Conservation (phyloP, 345 rosid genomes). For the Camelina sativa region DNA sequence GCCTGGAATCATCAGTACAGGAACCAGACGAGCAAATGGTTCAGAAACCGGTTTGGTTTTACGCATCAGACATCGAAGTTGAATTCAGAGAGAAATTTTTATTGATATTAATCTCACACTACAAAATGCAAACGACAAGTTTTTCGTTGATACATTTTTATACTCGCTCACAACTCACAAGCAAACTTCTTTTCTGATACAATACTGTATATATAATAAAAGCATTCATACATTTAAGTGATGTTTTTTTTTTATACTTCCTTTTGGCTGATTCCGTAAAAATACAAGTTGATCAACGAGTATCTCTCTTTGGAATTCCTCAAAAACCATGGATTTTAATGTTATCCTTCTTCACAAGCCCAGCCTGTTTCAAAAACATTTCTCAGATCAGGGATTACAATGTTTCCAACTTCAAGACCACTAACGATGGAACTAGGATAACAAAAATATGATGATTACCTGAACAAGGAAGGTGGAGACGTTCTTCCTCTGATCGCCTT, state of each 20-base stretch:
- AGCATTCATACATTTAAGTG: conserved; percentile 29
- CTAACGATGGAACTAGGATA: background rate
- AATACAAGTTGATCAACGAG: conserved; percentile 20
- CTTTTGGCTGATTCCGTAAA: conserved; percentile 25
- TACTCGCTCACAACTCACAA: conserved; percentile 6
- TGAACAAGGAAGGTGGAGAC: conserved; percentile 49
- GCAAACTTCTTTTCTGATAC: conserved; percentile 16
- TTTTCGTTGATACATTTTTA: conserved; percentile 16
- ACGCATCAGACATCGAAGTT: background rate
- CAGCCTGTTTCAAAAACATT: conserved; percentile 62
- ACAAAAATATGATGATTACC: conserved; percentile 21
- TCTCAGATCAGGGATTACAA: conserved; percentile 5
- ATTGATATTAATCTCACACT: conserved; percentile 33
- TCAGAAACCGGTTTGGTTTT: conserved; percentile 17
- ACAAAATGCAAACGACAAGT: conserved; percentile 15
- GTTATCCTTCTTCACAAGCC: conserved; percentile 78
- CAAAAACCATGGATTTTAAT: conserved; percentile 88
- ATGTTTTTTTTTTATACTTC: conserved; percentile 16
- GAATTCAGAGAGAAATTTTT: conserved; percentile 8
- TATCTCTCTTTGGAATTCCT: conserved; percentile 22
- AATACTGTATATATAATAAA: background rate
- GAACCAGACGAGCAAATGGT: background rate
- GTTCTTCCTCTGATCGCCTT: conserved; percentile 49
- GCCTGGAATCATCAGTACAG: background rate
- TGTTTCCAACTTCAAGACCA: background rate